Conservation (phyloP, 805 yeast genomes). For the Yamadazyma nakazawae region DNA sequence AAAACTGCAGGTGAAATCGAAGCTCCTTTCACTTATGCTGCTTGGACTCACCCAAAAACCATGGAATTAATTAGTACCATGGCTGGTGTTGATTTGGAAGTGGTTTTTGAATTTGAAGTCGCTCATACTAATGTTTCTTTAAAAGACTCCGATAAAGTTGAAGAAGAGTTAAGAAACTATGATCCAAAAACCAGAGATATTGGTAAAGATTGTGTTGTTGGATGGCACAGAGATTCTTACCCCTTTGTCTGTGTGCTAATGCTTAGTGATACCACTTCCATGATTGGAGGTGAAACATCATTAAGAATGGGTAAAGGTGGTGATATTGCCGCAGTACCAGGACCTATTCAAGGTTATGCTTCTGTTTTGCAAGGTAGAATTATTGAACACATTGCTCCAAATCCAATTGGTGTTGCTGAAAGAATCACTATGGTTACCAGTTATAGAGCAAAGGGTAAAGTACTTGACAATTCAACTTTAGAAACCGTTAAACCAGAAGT, state of each 20-base stretch:
- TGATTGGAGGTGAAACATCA: conserved; percentile 62
- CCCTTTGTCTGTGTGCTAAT: conserved; percentile 64
- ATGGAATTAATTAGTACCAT: conserved; percentile 50
- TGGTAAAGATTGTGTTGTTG: conserved; percentile 49
- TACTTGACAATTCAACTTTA: conserved; percentile 30
- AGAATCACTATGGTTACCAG: conserved; percentile 44
- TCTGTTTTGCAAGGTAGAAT: conserved; percentile 38
- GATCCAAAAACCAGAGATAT: conserved; percentile 12
- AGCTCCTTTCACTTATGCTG: conserved; percentile 52
- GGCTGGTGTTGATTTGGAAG: conserved; percentile 57
- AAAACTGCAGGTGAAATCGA: conserved; percentile 26
- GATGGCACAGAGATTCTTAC: conserved; percentile 64
- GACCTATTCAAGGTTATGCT: conserved; percentile 36
- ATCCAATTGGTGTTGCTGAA: conserved; percentile 32
- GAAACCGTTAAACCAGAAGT: conserved; percentile 39
- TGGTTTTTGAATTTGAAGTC: conserved; percentile 56
- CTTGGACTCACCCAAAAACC: conserved; percentile 60
- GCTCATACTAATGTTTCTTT: conserved; percentile 52
- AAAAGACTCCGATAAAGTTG: conserved; percentile 34
- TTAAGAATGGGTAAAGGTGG: conserved; percentile 43
- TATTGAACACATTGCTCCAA: conserved; percentile 41
- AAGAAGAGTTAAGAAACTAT: conserved; percentile 19
- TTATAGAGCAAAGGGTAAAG: conserved; percentile 29
- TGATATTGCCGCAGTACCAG: conserved; percentile 20
- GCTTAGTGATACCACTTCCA: conserved; percentile 54